Evolutionary conservation across 169 alveolate species (phyloP).

Genomic region (Plasmodium falciparum): DNA sequence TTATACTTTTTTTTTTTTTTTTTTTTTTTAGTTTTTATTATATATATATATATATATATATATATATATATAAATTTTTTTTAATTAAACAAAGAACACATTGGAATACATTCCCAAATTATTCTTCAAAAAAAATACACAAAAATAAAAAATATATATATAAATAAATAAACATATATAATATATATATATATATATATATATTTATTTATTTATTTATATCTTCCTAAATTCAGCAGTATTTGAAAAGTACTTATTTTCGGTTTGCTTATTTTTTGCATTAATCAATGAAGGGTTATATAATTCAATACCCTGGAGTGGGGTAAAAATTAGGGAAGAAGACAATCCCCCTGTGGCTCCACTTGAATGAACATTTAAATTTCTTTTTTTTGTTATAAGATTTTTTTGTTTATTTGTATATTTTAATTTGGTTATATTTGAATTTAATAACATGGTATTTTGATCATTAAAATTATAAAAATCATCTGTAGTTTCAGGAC

Average conservation of each 20-base stretch:
- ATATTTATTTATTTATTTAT: neutral
- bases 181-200: too few species aligned
- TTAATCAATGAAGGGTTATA: conserved; percentile 26
- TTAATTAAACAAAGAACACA: too few species aligned
- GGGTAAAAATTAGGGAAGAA: conserved; percentile 87
- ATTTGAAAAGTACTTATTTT: conserved; percentile 63
- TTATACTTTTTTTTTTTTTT: too few species aligned
- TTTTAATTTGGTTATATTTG: conserved; percentile 56
- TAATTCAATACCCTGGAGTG: conserved; percentile 83
- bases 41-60: too few species aligned
- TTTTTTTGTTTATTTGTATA: conserved; percentile 59
- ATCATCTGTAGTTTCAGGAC: conserved; percentile 91
- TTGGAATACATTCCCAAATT: too few species aligned
- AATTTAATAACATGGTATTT: conserved; percentile 49
- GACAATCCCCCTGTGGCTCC: conserved; percentile 83
- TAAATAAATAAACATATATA: too few species aligned
- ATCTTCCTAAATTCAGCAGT: conserved; percentile 65
- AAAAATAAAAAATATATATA: too few species aligned
- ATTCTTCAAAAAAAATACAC: too few species aligned
- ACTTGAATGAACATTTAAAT: conserved; percentile 45
- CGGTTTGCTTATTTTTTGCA: neutral
- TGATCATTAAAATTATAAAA: conserved; percentile 62
- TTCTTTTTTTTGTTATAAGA: conserved; percentile 30
- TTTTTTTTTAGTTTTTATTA: too few species aligned
- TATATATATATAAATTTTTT: too few species aligned